Evolutionary conservation across 192 early-diverging fungal species (phyloP).

Genomic region (Coemansia sp.): DNA sequence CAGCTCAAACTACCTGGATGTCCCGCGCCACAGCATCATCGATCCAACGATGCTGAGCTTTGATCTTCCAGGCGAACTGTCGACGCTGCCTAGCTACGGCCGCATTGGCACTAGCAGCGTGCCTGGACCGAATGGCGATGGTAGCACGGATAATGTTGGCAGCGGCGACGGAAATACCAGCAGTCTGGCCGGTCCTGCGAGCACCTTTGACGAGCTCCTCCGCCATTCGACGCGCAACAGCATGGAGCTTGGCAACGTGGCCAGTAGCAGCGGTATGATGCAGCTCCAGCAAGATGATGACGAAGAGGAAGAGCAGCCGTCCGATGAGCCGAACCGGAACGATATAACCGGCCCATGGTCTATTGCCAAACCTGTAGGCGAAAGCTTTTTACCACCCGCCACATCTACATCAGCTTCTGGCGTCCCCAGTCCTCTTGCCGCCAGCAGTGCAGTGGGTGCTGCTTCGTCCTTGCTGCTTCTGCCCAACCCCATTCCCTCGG

Average conservation of each 20-base stretch:
- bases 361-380: slow-evolving; percentile 28
- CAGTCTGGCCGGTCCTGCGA: neutral
- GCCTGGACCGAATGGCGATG: too few relatives aligned
- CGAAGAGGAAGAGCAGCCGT: neutral
- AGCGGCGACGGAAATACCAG: neutral
- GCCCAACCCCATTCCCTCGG: neutral
- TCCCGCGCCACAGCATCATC: slow-evolving; percentile 55
- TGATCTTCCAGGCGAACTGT: slow-evolving; percentile 26
- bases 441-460: neutral
- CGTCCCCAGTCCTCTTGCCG: neutral
- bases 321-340: neutral
- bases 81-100: slow-evolving; percentile 20
- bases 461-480: slow-evolving; percentile 8
- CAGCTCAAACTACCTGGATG: slow-evolving; percentile 30
- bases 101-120: neutral
- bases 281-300: neutral
- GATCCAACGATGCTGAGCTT: slow-evolving; percentile 53
- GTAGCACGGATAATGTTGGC: neutral
- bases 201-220: neutral
- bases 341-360: slow-evolving; percentile 30
- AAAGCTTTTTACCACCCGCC: slow-evolving; percentile 20
- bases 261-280: neutral
- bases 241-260: too few relatives aligned
- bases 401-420: neutral
- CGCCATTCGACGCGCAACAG: neutral